Conservation (phyloP, 257 asterid genomes). For the Orobanche coerulescens region DNA sequence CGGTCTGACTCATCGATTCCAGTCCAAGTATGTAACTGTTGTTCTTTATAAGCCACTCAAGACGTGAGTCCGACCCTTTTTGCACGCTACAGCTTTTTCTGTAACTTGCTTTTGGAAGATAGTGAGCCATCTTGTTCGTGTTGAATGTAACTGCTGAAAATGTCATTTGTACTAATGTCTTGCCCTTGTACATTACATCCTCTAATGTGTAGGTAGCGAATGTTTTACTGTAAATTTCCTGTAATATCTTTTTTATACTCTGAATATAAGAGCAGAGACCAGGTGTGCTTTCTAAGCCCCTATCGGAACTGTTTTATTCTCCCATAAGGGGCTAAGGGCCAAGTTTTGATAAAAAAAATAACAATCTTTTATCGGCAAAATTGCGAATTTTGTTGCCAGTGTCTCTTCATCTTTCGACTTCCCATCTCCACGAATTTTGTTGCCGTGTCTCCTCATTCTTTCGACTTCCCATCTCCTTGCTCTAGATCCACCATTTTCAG, state of each 20-base stretch:
- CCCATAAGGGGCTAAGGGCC: neutral
- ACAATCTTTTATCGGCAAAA: neutral
- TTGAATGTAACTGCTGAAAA: conserved; percentile 1
- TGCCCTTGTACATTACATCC: conserved; percentile 25
- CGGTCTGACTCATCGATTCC: conserved; percentile 74
- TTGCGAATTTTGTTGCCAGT: neutral
- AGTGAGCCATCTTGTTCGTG: neutral
- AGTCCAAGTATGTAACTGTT: conserved; percentile 77
- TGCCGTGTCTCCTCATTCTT: too few species aligned
- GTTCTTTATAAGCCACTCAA: conserved; percentile 83
- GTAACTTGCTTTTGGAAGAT: conserved; percentile 8
- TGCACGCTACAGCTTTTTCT: conserved; percentile 3
- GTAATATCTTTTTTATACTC: too few species aligned
- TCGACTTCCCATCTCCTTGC: neutral
- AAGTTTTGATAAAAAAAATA: neutral
- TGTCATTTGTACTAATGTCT: neutral
- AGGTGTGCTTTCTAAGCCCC: neutral
- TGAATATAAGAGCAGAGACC: neutral
- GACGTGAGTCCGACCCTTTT: conserved; percentile 35
- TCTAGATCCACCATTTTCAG: neutral
- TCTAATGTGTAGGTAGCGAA: neutral
- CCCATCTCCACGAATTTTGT: too few species aligned
- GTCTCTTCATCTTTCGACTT: neutral
- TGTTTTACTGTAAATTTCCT: conserved; percentile 16
- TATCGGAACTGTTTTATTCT: neutral